These are phyloP conservation scores for Helianthus tuberosus DNA, from an alignment of 129 eudicot genomes.

Conservation along the genomic window DNA sequence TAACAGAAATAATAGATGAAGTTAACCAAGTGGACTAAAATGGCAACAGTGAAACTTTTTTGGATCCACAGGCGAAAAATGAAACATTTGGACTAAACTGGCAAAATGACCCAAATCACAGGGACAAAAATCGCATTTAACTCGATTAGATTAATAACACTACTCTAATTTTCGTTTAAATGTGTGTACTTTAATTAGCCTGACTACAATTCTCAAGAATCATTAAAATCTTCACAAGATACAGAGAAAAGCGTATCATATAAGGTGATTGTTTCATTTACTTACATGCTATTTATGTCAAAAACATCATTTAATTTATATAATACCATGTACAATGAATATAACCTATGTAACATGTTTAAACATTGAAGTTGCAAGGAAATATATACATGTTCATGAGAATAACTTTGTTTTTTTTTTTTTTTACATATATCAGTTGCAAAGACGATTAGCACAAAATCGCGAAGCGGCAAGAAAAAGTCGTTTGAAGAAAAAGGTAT, in stretches of 20 bases:
- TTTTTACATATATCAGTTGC: slow-evolving; percentile 40
- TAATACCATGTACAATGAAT: too few species aligned
- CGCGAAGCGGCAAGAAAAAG: slow-evolving; percentile 95
- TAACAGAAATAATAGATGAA: too few species aligned
- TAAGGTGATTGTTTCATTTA: slow-evolving; percentile 48
- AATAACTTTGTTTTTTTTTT: neutral
- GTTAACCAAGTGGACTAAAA: too few species aligned
- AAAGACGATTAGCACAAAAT: slow-evolving; percentile 83
- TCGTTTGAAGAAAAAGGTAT: slow-evolving; percentile 78
- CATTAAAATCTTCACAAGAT: slow-evolving; percentile 43
- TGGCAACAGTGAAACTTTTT: too few species aligned
- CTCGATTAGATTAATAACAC: neutral
- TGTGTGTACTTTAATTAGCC: slow-evolving; percentile 29
- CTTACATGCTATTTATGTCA: neutral
- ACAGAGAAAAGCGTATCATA: slow-evolving; percentile 46
- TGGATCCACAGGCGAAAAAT: too few species aligned
- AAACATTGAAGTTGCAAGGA: too few species aligned
- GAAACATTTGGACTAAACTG: too few species aligned
- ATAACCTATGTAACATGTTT: too few species aligned
- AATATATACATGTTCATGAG: too few species aligned
- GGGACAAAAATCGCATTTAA: too few species aligned
- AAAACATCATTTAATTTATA: too few species aligned
- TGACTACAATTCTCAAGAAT: slow-evolving; percentile 52
- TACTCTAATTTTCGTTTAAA: slow-evolving; percentile 4
- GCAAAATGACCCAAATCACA: too few species aligned